A percentile compares a stretch with the other conserved stretches of the same genome.
These are phyloP conservation scores for Gentiana macrophylla DNA, from an alignment of 257 asterid genomes.

Conservation along the genomic window DNA sequence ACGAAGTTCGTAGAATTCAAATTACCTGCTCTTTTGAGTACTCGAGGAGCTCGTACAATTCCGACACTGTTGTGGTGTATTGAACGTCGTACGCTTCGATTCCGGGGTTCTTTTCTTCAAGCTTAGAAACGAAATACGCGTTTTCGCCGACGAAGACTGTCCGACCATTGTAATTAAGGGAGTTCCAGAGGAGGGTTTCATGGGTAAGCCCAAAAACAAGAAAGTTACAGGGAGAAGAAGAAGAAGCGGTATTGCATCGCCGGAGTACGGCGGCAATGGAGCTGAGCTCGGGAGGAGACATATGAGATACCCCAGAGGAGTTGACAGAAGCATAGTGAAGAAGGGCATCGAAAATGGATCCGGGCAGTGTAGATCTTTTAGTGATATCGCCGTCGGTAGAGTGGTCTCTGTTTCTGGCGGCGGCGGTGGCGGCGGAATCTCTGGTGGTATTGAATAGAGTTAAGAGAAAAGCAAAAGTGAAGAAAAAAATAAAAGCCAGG, in stretches of 20 bases:
- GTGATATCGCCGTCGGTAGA: conserved; percentile 3
- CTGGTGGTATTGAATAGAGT: conserved; percentile 47
- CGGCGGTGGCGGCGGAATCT: conserved; percentile 15
- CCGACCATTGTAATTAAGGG: conserved; percentile 65
- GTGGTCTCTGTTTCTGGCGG: no score
- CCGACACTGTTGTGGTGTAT: conserved; percentile 52
- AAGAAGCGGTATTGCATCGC: conserved; percentile 23
- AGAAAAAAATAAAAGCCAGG: conserved; percentile 32
- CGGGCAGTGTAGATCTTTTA: conserved; percentile 26
- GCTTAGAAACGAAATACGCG: conserved; percentile 31
- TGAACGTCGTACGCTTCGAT: conserved; percentile 78
- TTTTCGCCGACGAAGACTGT: conserved; percentile 67
- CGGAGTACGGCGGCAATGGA: conserved; percentile 48
- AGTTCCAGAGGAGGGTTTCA: conserved; percentile 70
- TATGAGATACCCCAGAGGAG: conserved; percentile 25
- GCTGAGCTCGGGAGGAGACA: conserved; percentile 45
- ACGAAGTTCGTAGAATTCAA: no score
- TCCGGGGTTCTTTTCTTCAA: conserved; percentile 44
- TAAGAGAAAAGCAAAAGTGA: conserved; percentile 46
- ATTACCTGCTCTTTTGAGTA: conserved; percentile 31
- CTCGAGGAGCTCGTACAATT: conserved; percentile 39
- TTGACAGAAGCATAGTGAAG: conserved; percentile 59
- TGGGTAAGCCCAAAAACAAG: conserved; percentile 71
- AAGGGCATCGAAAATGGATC: conserved; percentile 44
- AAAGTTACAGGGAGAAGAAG: conserved; percentile 39